Base-by-base conservation (phyloP, 768 basidiomycete species). In the Tephrocybe sp. region DNA sequence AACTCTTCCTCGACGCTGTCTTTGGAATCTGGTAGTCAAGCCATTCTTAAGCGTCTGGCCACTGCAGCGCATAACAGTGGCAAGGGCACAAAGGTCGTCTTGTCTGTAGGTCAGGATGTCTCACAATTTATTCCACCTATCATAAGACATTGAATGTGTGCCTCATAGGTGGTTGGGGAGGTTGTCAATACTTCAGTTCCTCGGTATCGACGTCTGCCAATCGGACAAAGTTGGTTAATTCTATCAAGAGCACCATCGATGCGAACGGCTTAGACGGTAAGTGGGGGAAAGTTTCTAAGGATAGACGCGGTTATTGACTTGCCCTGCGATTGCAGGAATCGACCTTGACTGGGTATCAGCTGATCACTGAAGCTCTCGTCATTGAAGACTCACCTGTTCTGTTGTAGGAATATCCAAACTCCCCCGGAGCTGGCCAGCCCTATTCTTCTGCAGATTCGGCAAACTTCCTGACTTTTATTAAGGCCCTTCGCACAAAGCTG, bases 381-480 rank as follows among this genome's bases (percentile, higher is more conserved):
- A 21, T 49, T 19, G 15, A 36, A 19, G 16, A 19, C 37, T 9
- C 12, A 18, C 16, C n/a, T 9, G n/a, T n/a, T 15, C 11, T 37
- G 37, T 15, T 43, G 1, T 48, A 82, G 83, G 88, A 89, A 72
- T 91, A 88, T 62, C 88, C 88, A 9, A 84, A 83, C 54, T 72
- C 74, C 6, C 54, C 67, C 0, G 88, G 86, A 15, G 74, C 74
- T 7, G 83, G 84, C 4, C 86, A 91, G 60, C 74, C 75, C 3
- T 70, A 78, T 57, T 78, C 81, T 1, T 54, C 77, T n/a, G 53
- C 67, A 13, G 88, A 91, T 60, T 68, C 84, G 1, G 79, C 76
- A 10, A 88, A 90, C 61, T 73, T 83, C 36, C 69, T 90, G 37
- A 64, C 65, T 19, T 77, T 89, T 64, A 68, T 90, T 50, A 73